phyloP scores from a whole-genome alignment of 805 yeast genomes.

The Wickerhamomyces silvicola region DNA sequence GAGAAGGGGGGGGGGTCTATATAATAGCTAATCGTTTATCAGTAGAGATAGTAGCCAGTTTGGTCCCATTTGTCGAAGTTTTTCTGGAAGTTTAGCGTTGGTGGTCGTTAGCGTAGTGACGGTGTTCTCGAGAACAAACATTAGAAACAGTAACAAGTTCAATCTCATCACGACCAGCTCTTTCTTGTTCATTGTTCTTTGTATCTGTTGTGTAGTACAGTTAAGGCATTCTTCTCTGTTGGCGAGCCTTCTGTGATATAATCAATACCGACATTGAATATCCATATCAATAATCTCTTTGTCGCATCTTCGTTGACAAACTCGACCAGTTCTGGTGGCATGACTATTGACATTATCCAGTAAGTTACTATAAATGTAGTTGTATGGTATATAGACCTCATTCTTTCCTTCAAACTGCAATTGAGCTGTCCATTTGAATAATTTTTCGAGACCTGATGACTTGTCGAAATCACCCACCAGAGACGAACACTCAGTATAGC shows the following conservation, averaged over 20 bases:
- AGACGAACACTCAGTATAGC: slow-evolving; percentile 34
- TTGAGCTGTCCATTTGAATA: slow-evolving; percentile 53
- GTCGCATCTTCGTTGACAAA: slow-evolving; percentile 16
- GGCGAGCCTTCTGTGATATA: slow-evolving; percentile 8
- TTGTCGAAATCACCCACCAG: slow-evolving; percentile 36
- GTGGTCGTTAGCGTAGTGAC: too few species aligned
- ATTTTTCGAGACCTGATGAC: slow-evolving; percentile 25
- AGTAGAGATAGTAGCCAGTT: too few species aligned
- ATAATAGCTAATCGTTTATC: too few species aligned
- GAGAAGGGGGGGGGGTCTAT: too few species aligned
- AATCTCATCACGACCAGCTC: slow-evolving; percentile 31
- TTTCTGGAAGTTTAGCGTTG: too few species aligned
- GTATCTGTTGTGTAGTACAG: slow-evolving; percentile 35
- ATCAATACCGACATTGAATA: slow-evolving; percentile 39
- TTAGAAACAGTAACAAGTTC: slow-evolving; percentile 31
- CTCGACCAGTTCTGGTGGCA: slow-evolving; percentile 32
- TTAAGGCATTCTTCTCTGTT: slow-evolving; percentile 28
- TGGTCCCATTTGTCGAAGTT: too few species aligned
- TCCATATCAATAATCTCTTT: slow-evolving; percentile 35
- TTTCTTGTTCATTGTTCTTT: slow-evolving; percentile 21
- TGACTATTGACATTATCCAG: slow-evolving; percentile 36
- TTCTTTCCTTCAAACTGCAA: slow-evolving; percentile 19
- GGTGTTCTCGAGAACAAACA: slow-evolving; percentile 27
- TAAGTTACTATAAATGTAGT: slow-evolving; percentile 32
- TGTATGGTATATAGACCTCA: slow-evolving; percentile 31